Conservation (phyloP, 2,329 filamentous ascomycete species). For the Acephala macrosclerotiorum region DNA sequence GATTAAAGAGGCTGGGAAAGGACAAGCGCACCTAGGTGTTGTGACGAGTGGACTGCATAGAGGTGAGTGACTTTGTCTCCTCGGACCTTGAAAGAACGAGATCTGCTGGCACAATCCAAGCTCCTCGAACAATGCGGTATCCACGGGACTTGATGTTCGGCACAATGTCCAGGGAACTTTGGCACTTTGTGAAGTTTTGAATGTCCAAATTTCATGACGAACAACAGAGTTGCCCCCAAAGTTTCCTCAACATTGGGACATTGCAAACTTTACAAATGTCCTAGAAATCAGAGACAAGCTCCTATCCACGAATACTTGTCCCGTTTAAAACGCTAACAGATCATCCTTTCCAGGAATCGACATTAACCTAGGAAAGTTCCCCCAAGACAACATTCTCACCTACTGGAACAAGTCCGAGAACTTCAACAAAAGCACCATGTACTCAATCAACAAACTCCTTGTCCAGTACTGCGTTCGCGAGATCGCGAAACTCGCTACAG, state of each 20-base stretch:
- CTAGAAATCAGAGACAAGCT: not conserved
- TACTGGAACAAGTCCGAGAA: constrained; percentile 35
- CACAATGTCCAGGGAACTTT: too few species aligned
- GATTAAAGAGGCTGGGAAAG: constrained; percentile 47
- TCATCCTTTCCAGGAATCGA: constrained; percentile 18
- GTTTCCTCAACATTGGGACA: too few species aligned
- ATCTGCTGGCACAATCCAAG: not conserved
- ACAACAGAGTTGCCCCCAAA: too few species aligned
- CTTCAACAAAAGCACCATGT: constrained; percentile 31
- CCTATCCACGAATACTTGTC: not conserved
- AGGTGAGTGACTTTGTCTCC: constrained; percentile 6
- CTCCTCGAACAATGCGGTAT: not conserved
- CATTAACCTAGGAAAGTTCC: constrained; percentile 26
- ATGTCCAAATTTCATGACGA: too few species aligned
- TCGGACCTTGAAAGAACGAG: not conserved
- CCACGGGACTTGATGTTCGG: too few species aligned
- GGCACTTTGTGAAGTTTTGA: too few species aligned
- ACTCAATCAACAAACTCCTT: constrained; percentile 38
- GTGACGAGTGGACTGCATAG: constrained; percentile 37
- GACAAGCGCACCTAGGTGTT: constrained; percentile 36
- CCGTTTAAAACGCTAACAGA: not conserved
- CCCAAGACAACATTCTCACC: constrained; percentile 34
- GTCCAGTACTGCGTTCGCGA: constrained; percentile 39
- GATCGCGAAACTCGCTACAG: constrained; percentile 35
- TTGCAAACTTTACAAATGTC: too few species aligned